A percentile compares a stretch with the other conserved stretches of the same genome.
Evolutionary conservation across 1,284 basidiomycete species (phyloP).

Genomic region (Boletus semigastroideus): DNA sequence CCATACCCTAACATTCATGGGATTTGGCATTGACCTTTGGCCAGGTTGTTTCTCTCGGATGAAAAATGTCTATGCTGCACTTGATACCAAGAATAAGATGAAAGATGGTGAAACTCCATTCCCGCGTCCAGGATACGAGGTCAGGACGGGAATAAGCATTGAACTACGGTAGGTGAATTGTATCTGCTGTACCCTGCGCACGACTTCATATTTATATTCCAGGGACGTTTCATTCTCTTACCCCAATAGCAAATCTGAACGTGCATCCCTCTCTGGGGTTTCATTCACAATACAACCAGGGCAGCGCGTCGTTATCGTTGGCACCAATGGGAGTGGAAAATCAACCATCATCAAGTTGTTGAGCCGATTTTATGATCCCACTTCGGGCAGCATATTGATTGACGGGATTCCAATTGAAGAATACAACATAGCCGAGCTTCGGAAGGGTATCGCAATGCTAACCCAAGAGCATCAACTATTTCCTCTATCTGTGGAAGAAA

Average conservation of each 20-base stretch:
- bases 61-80: slow-evolving; percentile 18
- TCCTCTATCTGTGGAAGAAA: slow-evolving; percentile 81
- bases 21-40: slow-evolving; percentile 5
- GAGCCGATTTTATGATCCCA: slow-evolving; percentile 83
- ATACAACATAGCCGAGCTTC: slow-evolving; percentile 68
- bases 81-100: slow-evolving; percentile 19
- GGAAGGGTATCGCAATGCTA: slow-evolving; percentile 81
- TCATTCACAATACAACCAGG: slow-evolving; percentile 46
- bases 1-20: slow-evolving; percentile 16
- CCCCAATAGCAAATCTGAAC: slow-evolving; percentile 40
- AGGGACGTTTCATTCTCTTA: slow-evolving; percentile 50
- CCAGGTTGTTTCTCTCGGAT: slow-evolving; percentile 14
- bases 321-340: slow-evolving; percentile 86
- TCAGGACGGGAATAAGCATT: slow-evolving; percentile 35
- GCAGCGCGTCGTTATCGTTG: slow-evolving; percentile 64
- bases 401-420: slow-evolving; percentile 51
- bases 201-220: background rate
- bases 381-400: slow-evolving; percentile 58
- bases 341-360: slow-evolving; percentile 82
- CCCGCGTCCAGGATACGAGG: slow-evolving; percentile 21
- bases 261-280: slow-evolving; percentile 39
- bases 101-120: slow-evolving; percentile 23
- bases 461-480: slow-evolving; percentile 84
- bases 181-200: too few relatives aligned
- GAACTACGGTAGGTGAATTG: slow-evolving; percentile 32